Evolutionary conservation across 306 rosid genomes (phyloP), one percentile per base, ranked within the genome.

Genomic region (Pyrus communis): DNA sequence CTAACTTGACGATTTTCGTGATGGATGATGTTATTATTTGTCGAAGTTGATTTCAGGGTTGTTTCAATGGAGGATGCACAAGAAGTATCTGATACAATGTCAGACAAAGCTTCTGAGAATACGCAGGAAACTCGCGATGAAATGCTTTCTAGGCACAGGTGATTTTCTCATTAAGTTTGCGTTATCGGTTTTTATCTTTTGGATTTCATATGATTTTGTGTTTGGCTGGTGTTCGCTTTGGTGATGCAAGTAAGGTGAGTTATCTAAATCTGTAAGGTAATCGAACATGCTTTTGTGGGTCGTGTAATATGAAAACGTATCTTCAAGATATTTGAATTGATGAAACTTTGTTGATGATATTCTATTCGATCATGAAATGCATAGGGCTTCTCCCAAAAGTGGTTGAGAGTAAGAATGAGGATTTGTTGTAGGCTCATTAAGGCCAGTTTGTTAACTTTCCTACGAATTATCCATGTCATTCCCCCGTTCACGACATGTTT

Each of bases 41-140:
- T 54, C 63, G 45, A 63, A 28, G 27, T 78, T 66, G 55, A 55
- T 67, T 69, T 73, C 81, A 89, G 88, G 90, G 76, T 85, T 82
- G 75, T 70, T 82, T 57, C 76, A 67, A 94, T 94, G 97, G 95
- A 86, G 81, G 96, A 80, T 11, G 21, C 84, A 75, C 92, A 69
- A 69, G 89, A 84, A 81, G 77, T 79, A 2, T 76, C 82, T 55
- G 96, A 82, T 79, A 78, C 74, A 70, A 78, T 84, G 76, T 82
- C 89, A 12, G 93, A 89, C 49, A 42, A 86, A 60, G 60, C 70
- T 65, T 49, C 86, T 52, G 75, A 78, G 79, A 77, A 78, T 71
- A 77, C 84, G 76, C 89, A 78, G 22, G 97, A 95, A 81, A 83
- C 85, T 71, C 92, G 83, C 12, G 97, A 95, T 82, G 97, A 92